These are phyloP conservation scores for Puccinia polysora DNA, from an alignment of 1,284 basidiomycete genomes.

Conservation along the genomic window DNA sequence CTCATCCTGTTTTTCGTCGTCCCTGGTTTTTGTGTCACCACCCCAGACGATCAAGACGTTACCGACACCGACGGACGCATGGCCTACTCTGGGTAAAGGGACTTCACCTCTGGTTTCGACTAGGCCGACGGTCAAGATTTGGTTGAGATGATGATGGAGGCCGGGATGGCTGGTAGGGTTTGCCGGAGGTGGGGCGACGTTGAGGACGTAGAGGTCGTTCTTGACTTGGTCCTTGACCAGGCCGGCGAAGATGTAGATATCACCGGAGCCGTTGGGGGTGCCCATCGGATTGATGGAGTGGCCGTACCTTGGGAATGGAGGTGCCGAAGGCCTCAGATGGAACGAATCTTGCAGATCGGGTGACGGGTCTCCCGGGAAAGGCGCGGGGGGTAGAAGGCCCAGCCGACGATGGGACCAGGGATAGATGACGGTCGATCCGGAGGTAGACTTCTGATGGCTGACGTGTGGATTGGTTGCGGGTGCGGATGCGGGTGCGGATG, in stretches of 20 bases:
- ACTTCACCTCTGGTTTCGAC: conserved; percentile 74
- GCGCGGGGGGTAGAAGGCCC: conserved; percentile 62
- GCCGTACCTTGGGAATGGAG: conserved; percentile 93
- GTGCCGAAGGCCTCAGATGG: conserved; percentile 55
- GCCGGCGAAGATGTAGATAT: conserved; percentile 94
- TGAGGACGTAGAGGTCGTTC: conserved; percentile 90
- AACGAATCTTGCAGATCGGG: conserved; percentile 63
- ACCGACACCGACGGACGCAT: conserved; percentile 90
- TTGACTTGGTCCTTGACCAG: conserved; percentile 84
- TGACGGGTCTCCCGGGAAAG: conserved; percentile 62
- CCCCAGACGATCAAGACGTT: conserved; percentile 98
- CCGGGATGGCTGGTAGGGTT: conserved; percentile 44
- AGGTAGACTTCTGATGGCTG: not conserved
- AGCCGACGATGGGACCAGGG: conserved; percentile 73
- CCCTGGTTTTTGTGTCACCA: conserved; percentile 81
- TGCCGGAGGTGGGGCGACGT: conserved; percentile 61
- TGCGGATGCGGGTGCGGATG: too few species aligned
- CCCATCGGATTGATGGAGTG: conserved; percentile 80
- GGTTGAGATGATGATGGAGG: conserved; percentile 30
- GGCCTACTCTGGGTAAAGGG: conserved; percentile 85
- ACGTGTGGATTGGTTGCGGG: too few species aligned
- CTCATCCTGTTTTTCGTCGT: conserved; percentile 74
- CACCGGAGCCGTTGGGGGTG: conserved; percentile 64
- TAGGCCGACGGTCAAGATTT: conserved; percentile 58
- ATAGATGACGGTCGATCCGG: conserved; percentile 55